phyloP scores from a whole-genome alignment of 2,329 filamentous ascomycete species.

The Cladosporium colombiae region DNA sequence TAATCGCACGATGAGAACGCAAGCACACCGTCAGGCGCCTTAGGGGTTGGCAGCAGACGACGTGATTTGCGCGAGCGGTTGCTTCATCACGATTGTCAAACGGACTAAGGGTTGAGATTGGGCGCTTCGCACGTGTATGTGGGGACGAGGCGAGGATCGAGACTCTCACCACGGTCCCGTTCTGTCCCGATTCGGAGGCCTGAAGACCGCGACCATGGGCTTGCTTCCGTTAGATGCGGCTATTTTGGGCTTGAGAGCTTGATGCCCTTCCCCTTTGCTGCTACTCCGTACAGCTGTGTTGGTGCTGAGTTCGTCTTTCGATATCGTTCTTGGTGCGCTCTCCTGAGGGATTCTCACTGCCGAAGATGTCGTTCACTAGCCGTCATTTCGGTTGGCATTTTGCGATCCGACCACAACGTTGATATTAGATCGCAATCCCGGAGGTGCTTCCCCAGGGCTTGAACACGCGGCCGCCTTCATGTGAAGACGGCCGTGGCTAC shows the following conservation, averaged over 20 bases:
- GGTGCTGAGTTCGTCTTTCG: not conserved
- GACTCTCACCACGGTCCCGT: not conserved
- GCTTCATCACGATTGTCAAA: constrained; percentile 16
- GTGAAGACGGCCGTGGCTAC: not conserved
- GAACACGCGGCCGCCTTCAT: not conserved
- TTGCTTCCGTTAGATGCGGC: not conserved
- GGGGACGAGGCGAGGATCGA: constrained; percentile 13
- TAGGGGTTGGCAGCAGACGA: not conserved
- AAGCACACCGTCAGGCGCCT: not conserved
- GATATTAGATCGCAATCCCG: not conserved
- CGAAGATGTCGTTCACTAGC: not conserved
- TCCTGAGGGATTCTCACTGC: not conserved
- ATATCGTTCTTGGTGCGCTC: not conserved
- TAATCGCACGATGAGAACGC: constrained; percentile 2
- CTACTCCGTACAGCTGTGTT: not conserved
- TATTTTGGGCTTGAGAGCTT: not conserved
- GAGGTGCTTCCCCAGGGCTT: not conserved
- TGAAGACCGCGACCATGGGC: constrained; percentile 4
- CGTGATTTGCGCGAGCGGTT: constrained; percentile 10
- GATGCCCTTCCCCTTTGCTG: not conserved
- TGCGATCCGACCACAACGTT: not conserved
- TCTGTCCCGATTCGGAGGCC: constrained; percentile 3
- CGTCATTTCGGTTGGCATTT: not conserved
- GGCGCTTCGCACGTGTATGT: constrained; percentile 10
- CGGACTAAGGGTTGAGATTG: constrained; percentile 10